Evolutionary conservation across 2,329 filamentous ascomycete genomes (phyloP), one percentile per base, ranked within the genome.

Genomic region (Leptographium radiaticola): DNA sequence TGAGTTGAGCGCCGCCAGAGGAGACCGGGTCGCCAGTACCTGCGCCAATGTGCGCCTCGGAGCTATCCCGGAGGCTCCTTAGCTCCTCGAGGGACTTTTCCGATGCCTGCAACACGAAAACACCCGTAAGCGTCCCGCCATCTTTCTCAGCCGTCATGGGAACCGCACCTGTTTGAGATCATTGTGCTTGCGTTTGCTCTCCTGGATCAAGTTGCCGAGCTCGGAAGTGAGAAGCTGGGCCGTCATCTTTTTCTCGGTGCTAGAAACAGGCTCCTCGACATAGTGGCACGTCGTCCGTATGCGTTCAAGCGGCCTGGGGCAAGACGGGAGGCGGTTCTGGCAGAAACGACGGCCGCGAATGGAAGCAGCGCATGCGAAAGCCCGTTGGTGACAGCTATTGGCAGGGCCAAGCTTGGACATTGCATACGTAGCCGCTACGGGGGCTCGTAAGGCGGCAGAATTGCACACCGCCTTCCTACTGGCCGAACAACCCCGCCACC

Each of bases 21-120:
- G 25, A 25, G 25, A 36, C 25, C 11, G 38, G 30, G 34, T 5
- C 9, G 31, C 25, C 61, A 68, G 58, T 68, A 87, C 84, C 85
- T 62, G 81, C 81, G 61, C 83, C 79, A 59, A 89, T 75, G 63
- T 89, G 84, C 50, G 83, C 75, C 69, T 95, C 89, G 40, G 86
- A 88, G 43, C 83, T 83, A 51, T 81, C 76, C 52, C 84, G 79
- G 20, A 95, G 73, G 51, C 77, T 75, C 69, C 87, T 96, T 57
- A 98, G 76, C 61, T 97, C 93, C 60, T 89, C 87, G 25, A 97
- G 75, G 15, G 93, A 94, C 69, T 90, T 94, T 66, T 98, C 93
- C 33, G 93, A 89, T 51, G 93, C 89, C 87, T 91, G 18, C 4
- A 39, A 9, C 13, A n/a, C 18, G 9, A 9, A 18, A 31, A 52